phyloP scores from a whole-genome alignment of 768 basidiomycete species.

The Russula brevipes region DNA sequence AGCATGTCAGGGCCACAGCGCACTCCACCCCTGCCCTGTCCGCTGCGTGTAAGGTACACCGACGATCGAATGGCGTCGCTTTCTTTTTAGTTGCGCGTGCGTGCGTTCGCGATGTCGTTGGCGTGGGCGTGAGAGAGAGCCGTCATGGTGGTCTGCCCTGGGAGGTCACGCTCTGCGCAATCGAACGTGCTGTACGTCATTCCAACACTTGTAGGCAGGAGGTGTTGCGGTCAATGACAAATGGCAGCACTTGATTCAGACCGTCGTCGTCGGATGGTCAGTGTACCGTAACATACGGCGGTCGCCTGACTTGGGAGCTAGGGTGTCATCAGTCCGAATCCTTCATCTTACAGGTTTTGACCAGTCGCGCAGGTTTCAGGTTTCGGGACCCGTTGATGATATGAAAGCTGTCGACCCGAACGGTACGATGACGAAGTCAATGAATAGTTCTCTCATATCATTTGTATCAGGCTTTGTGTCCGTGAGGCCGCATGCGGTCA shows the following conservation, averaged over 20 bases:
- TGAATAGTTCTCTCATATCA: not conserved
- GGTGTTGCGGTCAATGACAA: not conserved
- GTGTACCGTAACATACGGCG: not conserved
- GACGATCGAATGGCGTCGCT: not conserved
- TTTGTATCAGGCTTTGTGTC: not conserved
- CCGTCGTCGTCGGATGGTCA: slow-evolving; percentile 4
- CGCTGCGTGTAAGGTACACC: not conserved
- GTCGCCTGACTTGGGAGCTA: slow-evolving; percentile 5
- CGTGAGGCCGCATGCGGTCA: not conserved
- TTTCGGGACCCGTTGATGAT: not conserved
- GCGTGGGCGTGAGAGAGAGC: not conserved
- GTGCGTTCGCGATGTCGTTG: too few relatives aligned
- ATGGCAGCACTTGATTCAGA: not conserved
- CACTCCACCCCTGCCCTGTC: not conserved
- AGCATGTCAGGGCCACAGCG: not conserved
- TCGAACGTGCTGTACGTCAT: slow-evolving; percentile 9
- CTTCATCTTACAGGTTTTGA: slow-evolving; percentile 6
- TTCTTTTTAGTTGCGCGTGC: too few relatives aligned
- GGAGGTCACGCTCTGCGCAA: slow-evolving; percentile 1
- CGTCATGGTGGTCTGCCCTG: not conserved
- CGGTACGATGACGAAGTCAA: not conserved
- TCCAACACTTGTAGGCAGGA: not conserved
- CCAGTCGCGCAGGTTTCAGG: not conserved
- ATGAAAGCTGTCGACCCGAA: not conserved
- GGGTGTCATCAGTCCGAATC: not conserved